Conservation (phyloP, 176 grass and related monocot genomes). For the Zea mays region Zm-B73-REFERENCE-NAM-5.0 NC_050104.1:69024501-69025000, state of each 20-base stretch:
- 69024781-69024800: background rate
- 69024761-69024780: background rate
- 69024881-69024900: background rate
- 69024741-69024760: conserved; percentile 12
- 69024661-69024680: conserved; percentile 48
- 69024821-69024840: conserved; percentile 6
- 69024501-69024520: conserved; percentile 1
- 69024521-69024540: conserved; percentile 35
- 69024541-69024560: background rate
- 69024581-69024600: background rate
- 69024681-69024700: conserved; percentile 63
- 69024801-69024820: background rate
- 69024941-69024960: background rate
- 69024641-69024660: conserved; percentile 44
- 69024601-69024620: conserved; percentile 32
- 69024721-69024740: conserved; percentile 52
- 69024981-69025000: background rate
- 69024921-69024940: background rate
- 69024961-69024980: background rate
- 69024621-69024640: conserved; percentile 45
- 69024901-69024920: background rate
- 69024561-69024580: background rate
- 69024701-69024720: conserved; percentile 49
- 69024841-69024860: no score
- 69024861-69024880: background rate